phyloP scores from a whole-genome alignment of 768 basidiomycete species.

The Naganishia antarctica region DNA sequence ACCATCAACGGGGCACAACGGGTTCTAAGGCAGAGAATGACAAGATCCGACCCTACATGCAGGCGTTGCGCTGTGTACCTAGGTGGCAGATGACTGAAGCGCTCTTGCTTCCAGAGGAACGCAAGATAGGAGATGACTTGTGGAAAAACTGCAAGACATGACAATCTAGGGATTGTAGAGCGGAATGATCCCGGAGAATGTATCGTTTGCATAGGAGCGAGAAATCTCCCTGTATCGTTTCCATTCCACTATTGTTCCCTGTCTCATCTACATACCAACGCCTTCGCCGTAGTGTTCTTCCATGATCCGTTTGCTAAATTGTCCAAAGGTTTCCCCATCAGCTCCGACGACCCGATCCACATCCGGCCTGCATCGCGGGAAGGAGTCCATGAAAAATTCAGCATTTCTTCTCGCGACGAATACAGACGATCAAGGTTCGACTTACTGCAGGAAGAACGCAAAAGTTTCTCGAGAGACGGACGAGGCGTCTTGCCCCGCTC shows the following conservation, averaged over 20 bases:
- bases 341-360: constrained; percentile 67
- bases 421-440: neutral
- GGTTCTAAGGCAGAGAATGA: neutral
- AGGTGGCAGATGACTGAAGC: constrained; percentile 13
- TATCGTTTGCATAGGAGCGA: neutral
- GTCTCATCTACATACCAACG: neutral
- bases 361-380: constrained; percentile 75
- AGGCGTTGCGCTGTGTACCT: constrained; percentile 1
- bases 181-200: neutral
- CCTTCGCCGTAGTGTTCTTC: constrained; percentile 55
- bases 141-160: constrained; percentile 1
- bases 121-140: constrained; percentile 13
- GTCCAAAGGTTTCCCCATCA: constrained; percentile 70
- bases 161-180: neutral
- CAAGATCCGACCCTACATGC: neutral
- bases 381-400: too few species aligned
- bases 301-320: constrained; percentile 80
- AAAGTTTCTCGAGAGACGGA: constrained; percentile 72
- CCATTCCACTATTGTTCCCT: neutral
- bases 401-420: neutral
- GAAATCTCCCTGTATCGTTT: neutral
- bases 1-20: neutral
- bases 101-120: constrained; percentile 13
- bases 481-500: constrained; percentile 57
- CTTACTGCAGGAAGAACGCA: constrained; percentile 53